Base-by-base conservation (phyloP, 257 asterid species). In the Solanum clarkiae region DNA sequence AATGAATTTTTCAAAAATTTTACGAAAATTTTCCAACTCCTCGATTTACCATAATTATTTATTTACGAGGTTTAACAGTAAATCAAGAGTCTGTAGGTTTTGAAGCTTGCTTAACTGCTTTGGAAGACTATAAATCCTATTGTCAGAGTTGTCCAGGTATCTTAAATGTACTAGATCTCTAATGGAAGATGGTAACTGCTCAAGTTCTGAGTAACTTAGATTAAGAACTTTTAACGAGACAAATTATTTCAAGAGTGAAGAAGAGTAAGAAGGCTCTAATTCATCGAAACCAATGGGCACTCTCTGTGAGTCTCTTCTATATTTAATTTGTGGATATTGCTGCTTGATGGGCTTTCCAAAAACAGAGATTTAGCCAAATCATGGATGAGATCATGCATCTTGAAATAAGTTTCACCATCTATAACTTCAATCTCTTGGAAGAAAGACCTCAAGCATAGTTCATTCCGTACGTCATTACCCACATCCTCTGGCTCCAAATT, bases 341-440 rank as follows among this genome's bases (percentile, higher is more conserved):
- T 36, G 56, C 86, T 60, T 14, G 60, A 63, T 55, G 57, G 4
- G 42, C 36, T 62, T 22, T 14, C 47, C 24, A 56, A 63, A 79
- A 83, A 57, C 20, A 51, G 17, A 22, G 84, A 83, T 47, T 68
- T 62, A 17, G 88, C 88, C 26, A 88, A 51, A 80, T 81, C 89
- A 82, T 88, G 91, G 65, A 84, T 74, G 18, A 84, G 36, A 62
- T 88, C 88, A 49, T 88, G 91, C 86, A 84, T 86, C 53, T 75
- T 86, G 47, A 85, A 86, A 1, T 11, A 56, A 51, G n/a, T 11
- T 0, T n/a, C 16, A 44, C 82, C 86, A 24, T 0, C 7, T 2
- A 7, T 1, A 9, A 69, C 44, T 42, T 10, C 1, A 15, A 70
- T 85, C 42, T 88, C 88, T 65, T 88, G 88, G 1, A 88, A 65